phyloP scores from a whole-genome alignment of 1,284 basidiomycete genomes.

The Hymenochaete sp. region DNA sequence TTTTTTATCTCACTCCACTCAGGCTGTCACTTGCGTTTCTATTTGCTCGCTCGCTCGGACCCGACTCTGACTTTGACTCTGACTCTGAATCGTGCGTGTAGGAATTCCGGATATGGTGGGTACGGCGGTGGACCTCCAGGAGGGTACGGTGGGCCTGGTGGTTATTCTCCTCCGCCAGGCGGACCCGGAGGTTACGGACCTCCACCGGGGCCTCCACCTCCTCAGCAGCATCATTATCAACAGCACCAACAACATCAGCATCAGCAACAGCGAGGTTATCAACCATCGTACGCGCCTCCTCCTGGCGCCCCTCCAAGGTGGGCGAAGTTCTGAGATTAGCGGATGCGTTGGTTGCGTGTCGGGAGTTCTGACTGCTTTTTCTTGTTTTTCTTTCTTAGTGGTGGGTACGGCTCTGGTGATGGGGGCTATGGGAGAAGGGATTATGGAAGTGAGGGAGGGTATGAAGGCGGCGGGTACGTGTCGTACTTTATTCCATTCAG shows the following conservation, averaged over 20 bases:
- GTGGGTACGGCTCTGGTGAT: neutral
- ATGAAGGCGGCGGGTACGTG: slow-evolving; percentile 1
- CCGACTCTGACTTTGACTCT: neutral
- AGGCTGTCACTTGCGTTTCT: neutral
- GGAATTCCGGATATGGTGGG: neutral
- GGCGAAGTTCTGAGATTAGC: too few relatives aligned
- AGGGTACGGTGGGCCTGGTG: neutral
- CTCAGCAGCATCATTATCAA: slow-evolving; percentile 13
- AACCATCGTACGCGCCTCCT: slow-evolving; percentile 28
- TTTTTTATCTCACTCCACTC: too few relatives aligned
- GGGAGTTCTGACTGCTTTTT: neutral
- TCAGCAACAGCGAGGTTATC: slow-evolving; percentile 28
- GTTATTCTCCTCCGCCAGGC: neutral
- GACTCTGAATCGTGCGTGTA: neutral
- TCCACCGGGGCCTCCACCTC: slow-evolving; percentile 11
- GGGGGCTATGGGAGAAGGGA: slow-evolving; percentile 18
- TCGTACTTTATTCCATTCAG: neutral
- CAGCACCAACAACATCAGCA: slow-evolving; percentile 20
- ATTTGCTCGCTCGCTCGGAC: neutral
- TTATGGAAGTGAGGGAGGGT: neutral
- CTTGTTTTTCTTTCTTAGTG: neutral
- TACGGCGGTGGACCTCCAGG: neutral
- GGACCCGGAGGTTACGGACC: slow-evolving; percentile 2
- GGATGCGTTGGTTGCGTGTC: neutral
- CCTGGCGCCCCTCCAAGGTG: slow-evolving; percentile 18